These are phyloP conservation scores for Chlorencoelia australis DNA, from an alignment of 2,329 filamentous ascomycete genomes.

Conservation along the genomic window DNA sequence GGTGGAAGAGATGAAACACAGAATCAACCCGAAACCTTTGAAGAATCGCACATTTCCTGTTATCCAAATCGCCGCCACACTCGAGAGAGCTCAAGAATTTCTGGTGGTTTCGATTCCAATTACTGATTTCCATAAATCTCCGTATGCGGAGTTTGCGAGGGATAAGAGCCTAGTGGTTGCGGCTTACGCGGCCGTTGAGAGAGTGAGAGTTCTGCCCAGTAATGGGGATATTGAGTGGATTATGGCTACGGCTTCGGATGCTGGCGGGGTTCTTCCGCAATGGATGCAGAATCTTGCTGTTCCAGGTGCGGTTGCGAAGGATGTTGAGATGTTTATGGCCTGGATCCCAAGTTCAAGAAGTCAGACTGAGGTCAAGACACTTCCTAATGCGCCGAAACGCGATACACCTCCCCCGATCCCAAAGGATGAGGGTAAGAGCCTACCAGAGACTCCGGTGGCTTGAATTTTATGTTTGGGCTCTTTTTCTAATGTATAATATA, in stretches of 20 bases:
- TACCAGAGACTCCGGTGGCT: not conserved
- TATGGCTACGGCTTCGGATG: constrained; percentile 69
- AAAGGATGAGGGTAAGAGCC: not conserved
- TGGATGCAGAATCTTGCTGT: constrained; percentile 56
- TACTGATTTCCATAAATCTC: constrained; percentile 31
- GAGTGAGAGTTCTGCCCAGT: constrained; percentile 30
- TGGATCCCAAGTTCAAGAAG: constrained; percentile 40
- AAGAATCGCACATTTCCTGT: constrained; percentile 57
- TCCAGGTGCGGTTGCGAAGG: constrained; percentile 55
- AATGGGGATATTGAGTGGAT: constrained; percentile 55
- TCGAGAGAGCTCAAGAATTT: constrained; percentile 37
- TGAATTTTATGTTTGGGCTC: not conserved
- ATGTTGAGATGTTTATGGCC: constrained; percentile 57
- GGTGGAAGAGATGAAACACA: constrained; percentile 57
- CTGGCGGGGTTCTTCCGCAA: constrained; percentile 54
- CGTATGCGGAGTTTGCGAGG: constrained; percentile 26
- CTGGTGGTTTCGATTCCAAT: constrained; percentile 48
- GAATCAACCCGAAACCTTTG: constrained; percentile 46
- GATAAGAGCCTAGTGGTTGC: constrained; percentile 44
- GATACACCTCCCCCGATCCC: constrained; percentile 5
- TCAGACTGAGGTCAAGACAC: constrained; percentile 4
- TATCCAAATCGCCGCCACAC: constrained; percentile 46
- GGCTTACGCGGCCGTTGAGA: constrained; percentile 56
- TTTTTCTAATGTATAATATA: not conserved
- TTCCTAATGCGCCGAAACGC: constrained; percentile 3